A percentile compares a stretch with the other conserved stretches of the same genome.
phyloP scores from a whole-genome alignment of 176 grass and related monocot genomes.

The Oryza brachyantha region DNA sequence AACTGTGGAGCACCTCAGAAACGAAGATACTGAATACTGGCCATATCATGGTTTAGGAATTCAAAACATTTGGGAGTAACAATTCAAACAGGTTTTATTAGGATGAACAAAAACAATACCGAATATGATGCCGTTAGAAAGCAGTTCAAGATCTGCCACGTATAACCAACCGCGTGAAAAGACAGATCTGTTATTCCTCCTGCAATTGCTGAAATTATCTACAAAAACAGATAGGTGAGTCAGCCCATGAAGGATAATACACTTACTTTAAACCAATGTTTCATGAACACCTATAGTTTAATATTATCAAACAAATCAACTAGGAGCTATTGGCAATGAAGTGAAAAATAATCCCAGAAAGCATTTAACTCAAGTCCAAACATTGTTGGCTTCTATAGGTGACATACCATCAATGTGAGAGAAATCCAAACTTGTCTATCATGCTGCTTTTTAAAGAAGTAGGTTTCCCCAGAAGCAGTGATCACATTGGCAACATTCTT shows the following conservation, averaged over 20 bases:
- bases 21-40: background rate
- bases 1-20: constrained; percentile 12
- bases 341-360: background rate
- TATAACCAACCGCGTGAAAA: constrained; percentile 81
- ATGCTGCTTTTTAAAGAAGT: constrained; percentile 85
- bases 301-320: background rate
- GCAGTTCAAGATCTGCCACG: constrained; percentile 91
- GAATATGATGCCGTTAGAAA: constrained; percentile 94
- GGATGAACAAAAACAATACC: constrained; percentile 53
- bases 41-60: background rate
- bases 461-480: constrained; percentile 91
- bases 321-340: background rate
- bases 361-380: background rate
- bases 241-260: constrained; percentile 12
- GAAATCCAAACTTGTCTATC: constrained; percentile 86
- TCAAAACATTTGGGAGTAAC: constrained; percentile 2
- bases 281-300: background rate
- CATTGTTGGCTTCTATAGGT: constrained; percentile 24
- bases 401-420: constrained; percentile 80
- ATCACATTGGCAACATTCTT: constrained; percentile 96
- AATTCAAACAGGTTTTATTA: background rate
- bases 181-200: constrained; percentile 91
- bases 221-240: constrained; percentile 24
- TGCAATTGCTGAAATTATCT: constrained; percentile 92
- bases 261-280: background rate